Evolutionary conservation across 2,329 filamentous ascomycete genomes (phyloP).

Genomic region (Juglanconis oblonga): DNA sequence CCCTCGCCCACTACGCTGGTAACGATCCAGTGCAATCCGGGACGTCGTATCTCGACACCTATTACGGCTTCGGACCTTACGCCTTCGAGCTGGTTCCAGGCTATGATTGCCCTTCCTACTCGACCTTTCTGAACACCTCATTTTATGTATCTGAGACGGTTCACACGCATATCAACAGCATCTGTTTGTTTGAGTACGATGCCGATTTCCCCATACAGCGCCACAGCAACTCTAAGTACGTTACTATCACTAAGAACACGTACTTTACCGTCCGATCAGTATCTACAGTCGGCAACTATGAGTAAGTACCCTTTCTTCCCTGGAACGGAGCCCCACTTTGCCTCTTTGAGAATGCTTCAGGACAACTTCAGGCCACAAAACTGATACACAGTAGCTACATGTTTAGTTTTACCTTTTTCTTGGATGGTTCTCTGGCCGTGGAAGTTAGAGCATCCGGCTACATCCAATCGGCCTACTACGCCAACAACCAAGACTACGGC

Average conservation of each 20-base stretch:
- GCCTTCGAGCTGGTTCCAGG: constrained; percentile 43
- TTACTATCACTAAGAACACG: constrained; percentile 44
- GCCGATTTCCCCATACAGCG: constrained; percentile 47
- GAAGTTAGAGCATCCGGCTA: constrained; percentile 53
- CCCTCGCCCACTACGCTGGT: constrained; percentile 49
- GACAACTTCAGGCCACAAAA: background rate
- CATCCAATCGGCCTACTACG: constrained; percentile 48
- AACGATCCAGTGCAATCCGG: constrained; percentile 44
- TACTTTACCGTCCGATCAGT: constrained; percentile 45
- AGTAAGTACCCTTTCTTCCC: constrained; percentile 23
- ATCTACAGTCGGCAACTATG: constrained; percentile 53
- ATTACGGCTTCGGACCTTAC: constrained; percentile 46
- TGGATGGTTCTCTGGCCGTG: constrained; percentile 50
- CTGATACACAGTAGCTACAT: constrained; percentile 27
- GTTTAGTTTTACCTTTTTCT: constrained; percentile 48
- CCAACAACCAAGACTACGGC: constrained; percentile 45
- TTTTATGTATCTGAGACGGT: constrained; percentile 43
- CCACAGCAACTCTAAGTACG: constrained; percentile 40
- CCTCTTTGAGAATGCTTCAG: background rate
- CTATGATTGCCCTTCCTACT: constrained; percentile 50
- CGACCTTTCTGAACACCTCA: constrained; percentile 46
- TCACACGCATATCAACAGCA: constrained; percentile 43
- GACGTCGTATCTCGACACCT: constrained; percentile 44
- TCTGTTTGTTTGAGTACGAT: constrained; percentile 56
- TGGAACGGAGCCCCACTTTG: no score